Evolutionary conservation across 805 yeast species (phyloP).

Genomic region (Starmerella geochares): DNA sequence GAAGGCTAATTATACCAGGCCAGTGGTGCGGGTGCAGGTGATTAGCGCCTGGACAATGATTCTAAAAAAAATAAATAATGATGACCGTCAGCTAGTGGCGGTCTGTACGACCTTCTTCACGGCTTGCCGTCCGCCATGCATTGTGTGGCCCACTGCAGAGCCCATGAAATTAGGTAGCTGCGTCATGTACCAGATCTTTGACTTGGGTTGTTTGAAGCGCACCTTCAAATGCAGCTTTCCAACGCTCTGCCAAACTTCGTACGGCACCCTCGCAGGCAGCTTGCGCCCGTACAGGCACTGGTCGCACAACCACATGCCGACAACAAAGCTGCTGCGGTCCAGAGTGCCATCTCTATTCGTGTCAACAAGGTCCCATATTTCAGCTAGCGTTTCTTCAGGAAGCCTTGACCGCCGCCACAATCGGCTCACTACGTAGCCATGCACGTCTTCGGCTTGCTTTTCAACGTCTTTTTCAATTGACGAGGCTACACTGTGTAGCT

Average conservation of each 20-base stretch:
- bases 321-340: slow-evolving; percentile 70
- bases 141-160: slow-evolving; percentile 18
- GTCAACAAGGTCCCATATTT: slow-evolving; percentile 62
- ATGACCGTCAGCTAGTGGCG: slow-evolving; percentile 15
- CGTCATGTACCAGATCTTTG: slow-evolving; percentile 16
- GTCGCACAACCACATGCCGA: slow-evolving; percentile 98
- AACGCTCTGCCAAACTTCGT: slow-evolving; percentile 72
- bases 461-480: slow-evolving; percentile 31
- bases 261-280: slow-evolving; percentile 59
- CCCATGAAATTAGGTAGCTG: slow-evolving; percentile 16
- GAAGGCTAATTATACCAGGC: not conserved
- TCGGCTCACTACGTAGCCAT: slow-evolving; percentile 58
- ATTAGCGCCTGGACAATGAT: not conserved
- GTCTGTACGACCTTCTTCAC: slow-evolving; percentile 23
- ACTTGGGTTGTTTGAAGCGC: slow-evolving; percentile 27
- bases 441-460: slow-evolving; percentile 32
- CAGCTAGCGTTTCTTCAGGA: slow-evolving; percentile 47
- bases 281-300: slow-evolving; percentile 92
- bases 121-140: slow-evolving; percentile 22
- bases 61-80: not conserved
- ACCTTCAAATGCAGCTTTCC: slow-evolving; percentile 35
- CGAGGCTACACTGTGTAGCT: not conserved
- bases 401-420: slow-evolving; percentile 74
- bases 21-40: not conserved
- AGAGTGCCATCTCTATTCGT: slow-evolving; percentile 54